Base-by-base conservation (phyloP, 116 monocot genomes). In the Cymodocea nodosa region DNA sequence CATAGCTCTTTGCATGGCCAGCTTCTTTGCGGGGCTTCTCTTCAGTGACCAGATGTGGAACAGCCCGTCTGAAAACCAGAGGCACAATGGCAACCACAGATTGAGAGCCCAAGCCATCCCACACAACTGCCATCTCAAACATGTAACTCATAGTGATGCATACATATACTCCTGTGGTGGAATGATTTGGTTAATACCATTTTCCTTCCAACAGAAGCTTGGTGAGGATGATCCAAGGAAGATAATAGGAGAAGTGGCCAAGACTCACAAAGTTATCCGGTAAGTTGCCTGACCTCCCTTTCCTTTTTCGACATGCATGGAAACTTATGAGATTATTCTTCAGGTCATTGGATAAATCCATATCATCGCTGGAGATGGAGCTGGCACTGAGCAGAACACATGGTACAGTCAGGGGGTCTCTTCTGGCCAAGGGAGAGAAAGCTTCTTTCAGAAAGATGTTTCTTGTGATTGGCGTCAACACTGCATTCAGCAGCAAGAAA, bases 401-500 rank as follows among this genome's bases (percentile, higher is more conserved):
- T 0, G 51, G 51, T 66, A 22, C 53, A 1, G 30, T 61, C 19
- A 57, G 72, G 13, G 57, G 19, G 15, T 57, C 20, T 2, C 13
- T 17, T 19, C 22, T 18, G 30, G 11, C 66, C 57, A 17, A 19
- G 17, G 23, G 14, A 22, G 56, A 19, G 17, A 20, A 5, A 22
- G 56, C 34, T 65, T 22, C 54, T 22, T 17, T 56, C 35, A 22
- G 17, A 56, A 75, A 69, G 69, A 64, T 51, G 34, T 70, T 94
- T 60, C 80, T 76, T 9, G 89, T 94, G 20, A 67, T 94, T 35
- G 93, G 93, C 0, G 80, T 94, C 74, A 94, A 94, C 73, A 94
- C 93, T 4, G 93, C 82, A n/a, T 94, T 94, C 71, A 94, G 93
- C 80, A 89, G 86, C 75, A 89, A 76, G 58, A 74, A 70, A 56